phyloP scores from a whole-genome alignment of 2,329 filamentous ascomycete genomes.

The Graphiopsis chlorocephala region DNA sequence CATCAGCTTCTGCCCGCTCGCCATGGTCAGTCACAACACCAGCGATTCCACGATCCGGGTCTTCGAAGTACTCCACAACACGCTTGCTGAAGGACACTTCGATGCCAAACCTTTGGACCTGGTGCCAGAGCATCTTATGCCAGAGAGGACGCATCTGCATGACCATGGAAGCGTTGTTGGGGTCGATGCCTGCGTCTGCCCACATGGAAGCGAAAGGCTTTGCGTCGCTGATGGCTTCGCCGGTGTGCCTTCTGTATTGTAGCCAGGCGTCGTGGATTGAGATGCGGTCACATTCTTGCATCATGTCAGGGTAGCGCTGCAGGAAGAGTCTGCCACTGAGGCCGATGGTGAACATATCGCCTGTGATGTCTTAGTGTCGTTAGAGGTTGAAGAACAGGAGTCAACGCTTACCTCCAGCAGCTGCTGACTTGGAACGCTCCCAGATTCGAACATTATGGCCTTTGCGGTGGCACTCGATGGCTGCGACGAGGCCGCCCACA shows the following conservation, averaged over 20 bases:
- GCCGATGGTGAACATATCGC: background rate
- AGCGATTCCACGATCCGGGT: constrained; percentile 33
- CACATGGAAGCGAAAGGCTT: constrained; percentile 41
- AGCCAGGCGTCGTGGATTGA: background rate
- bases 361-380: background rate
- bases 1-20: constrained; percentile 41
- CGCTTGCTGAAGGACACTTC: constrained; percentile 41
- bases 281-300: constrained; percentile 2
- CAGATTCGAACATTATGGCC: constrained; percentile 24
- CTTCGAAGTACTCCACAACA: constrained; percentile 46
- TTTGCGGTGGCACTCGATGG: constrained; percentile 26
- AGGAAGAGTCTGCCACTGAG: background rate
- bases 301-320: background rate
- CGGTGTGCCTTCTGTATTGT: constrained; percentile 22
- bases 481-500: constrained; percentile 31
- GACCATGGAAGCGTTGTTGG: background rate
- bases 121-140: constrained; percentile 54
- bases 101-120: constrained; percentile 46
- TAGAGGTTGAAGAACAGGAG: background rate
- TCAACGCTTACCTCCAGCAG: background rate
- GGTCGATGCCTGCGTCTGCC: constrained; percentile 1
- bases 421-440: background rate
- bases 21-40: constrained; percentile 38
- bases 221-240: constrained; percentile 48
- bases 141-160: constrained; percentile 38